Percentiles rank a stretch among this genome's conserved stretches.
Evolutionary conservation across 345 rosid species (phyloP).

Genomic region (Tarenaya hassleriana): DNA sequence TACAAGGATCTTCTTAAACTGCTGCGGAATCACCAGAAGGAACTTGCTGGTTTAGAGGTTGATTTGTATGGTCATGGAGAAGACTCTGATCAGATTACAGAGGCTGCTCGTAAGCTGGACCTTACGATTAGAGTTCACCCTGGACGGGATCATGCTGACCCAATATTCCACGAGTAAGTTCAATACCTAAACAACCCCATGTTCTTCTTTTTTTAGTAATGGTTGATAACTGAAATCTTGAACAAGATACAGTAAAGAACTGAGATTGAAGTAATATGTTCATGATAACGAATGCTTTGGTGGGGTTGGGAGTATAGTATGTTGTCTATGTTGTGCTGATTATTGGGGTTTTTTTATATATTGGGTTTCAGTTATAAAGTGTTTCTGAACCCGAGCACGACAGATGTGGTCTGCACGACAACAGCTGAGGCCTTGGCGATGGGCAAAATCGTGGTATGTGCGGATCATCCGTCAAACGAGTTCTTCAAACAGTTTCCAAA

Average conservation of each 20-base stretch:
- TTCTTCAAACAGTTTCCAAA: constrained; percentile 79
- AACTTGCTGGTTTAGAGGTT: constrained; percentile 58
- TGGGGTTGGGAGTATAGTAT: too few species aligned
- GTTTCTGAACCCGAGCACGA: constrained; percentile 96
- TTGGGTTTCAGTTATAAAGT: constrained; percentile 68
- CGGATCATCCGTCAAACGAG: constrained; percentile 43
- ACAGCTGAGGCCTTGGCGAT: constrained; percentile 97
- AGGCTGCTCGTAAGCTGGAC: constrained; percentile 55
- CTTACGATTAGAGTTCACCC: constrained; percentile 56
- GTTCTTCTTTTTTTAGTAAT: too few species aligned
- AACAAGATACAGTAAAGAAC: too few species aligned
- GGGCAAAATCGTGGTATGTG: constrained; percentile 65
- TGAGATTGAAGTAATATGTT: too few species aligned
- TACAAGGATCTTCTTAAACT: constrained; percentile 80
- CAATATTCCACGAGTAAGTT: constrained; percentile 79
- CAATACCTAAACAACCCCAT: constrained; percentile 15
- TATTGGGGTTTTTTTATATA: too few species aligned
- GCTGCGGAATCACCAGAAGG: constrained; percentile 60
- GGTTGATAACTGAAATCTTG: too few species aligned
- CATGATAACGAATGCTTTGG: too few species aligned
- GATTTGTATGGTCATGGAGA: constrained; percentile 88
- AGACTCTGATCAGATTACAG: constrained; percentile 64
- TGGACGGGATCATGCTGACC: constrained; percentile 87
- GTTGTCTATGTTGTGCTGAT: too few species aligned
- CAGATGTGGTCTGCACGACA: constrained; percentile 96